Percentiles rank a stretch among this genome's conserved stretches.
phyloP scores from a whole-genome alignment of 2,329 filamentous ascomycete species.

The Fusarium transvaalense region DNA sequence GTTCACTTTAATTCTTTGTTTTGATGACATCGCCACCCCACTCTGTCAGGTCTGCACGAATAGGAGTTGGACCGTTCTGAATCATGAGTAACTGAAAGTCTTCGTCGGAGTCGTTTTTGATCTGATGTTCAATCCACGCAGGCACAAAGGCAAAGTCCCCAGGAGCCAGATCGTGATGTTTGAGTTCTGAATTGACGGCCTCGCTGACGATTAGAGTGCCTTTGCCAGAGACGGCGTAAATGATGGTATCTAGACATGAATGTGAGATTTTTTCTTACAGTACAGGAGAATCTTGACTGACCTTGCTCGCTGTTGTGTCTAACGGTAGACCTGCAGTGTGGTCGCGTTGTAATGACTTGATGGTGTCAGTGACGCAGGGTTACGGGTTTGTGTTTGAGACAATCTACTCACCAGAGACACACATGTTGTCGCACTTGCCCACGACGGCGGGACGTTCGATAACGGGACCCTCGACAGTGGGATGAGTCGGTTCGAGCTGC shows the following conservation, averaged over 20 bases:
- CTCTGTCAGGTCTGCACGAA: slow-evolving; percentile 71
- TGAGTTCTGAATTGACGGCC: slow-evolving; percentile 63
- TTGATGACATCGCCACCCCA: slow-evolving; percentile 67
- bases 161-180: slow-evolving; percentile 67
- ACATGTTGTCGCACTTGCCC: slow-evolving; percentile 73
- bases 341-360: slow-evolving; percentile 72
- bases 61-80: slow-evolving; percentile 70
- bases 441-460: slow-evolving; percentile 68
- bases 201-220: slow-evolving; percentile 71
- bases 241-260: slow-evolving; percentile 69
- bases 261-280: not conserved
- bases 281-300: slow-evolving; percentile 48
- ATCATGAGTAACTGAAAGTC: slow-evolving; percentile 76
- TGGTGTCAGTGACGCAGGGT: not conserved
- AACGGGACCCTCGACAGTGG: slow-evolving; percentile 51
- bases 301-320: slow-evolving; percentile 79
- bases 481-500: slow-evolving; percentile 58
- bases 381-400: not conserved
- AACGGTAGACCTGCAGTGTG: slow-evolving; percentile 70
- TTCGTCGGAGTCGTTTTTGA: slow-evolving; percentile 72
- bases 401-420: slow-evolving; percentile 68
- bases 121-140: slow-evolving; percentile 77
- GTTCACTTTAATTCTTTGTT: slow-evolving; percentile 30
- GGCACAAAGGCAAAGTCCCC: slow-evolving; percentile 80
- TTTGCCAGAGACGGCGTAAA: slow-evolving; percentile 73